Evolutionary conservation across 148 eudicot genomes (phyloP), one percentile per base, ranked within the genome.

Genomic region (Camellia lanceoleosa): DNA sequence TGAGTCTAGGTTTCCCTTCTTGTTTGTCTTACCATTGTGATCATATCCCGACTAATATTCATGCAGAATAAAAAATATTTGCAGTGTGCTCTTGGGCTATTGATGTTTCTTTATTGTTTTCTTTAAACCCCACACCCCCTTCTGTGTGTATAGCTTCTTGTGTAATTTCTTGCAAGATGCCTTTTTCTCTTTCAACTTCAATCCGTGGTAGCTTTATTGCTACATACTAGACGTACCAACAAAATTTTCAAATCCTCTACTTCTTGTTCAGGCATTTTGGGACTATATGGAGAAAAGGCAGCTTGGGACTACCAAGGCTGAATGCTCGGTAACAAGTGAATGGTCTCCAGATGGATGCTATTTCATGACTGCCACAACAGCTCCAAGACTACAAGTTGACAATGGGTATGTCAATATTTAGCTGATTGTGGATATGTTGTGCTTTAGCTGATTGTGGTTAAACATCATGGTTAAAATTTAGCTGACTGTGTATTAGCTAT

Each of bases 331-430:
- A 74, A 83, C 91, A 78, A 86, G 91, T 87, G 99, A 96, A 87
- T 96, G 99, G 99, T 92, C 98, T 46, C 97, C 99, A 13, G 90
- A 89, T 88, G 99, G 99, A 60, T 86, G 89, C 59, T 96, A 91
- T 83, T 94, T 96, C 84, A 77, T 96, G 99, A 93, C 97, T 81
- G 97, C 99, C 52, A 89, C 99, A 73, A 96, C 98, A 61, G 98
- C 99, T 74, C 99, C 99, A 61, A 88, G 99, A 78, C 90, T 91
- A 80, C 98, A 94, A 90, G 89, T 96, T 78, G 99, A 96, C 85
- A 96, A 96, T 83, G 95, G 95, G 99, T 96, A 94, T 81, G 89
- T 68, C 77, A 16, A 15, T 73, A 59, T 58, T 69, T 20, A 43
- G 47, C 59, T 54, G 12, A 30, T 9, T 76, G 18, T 68, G 18